Evolutionary conservation across 208 protist species (phyloP).

Genomic region (Acanthamoeba divionensis): DNA sequence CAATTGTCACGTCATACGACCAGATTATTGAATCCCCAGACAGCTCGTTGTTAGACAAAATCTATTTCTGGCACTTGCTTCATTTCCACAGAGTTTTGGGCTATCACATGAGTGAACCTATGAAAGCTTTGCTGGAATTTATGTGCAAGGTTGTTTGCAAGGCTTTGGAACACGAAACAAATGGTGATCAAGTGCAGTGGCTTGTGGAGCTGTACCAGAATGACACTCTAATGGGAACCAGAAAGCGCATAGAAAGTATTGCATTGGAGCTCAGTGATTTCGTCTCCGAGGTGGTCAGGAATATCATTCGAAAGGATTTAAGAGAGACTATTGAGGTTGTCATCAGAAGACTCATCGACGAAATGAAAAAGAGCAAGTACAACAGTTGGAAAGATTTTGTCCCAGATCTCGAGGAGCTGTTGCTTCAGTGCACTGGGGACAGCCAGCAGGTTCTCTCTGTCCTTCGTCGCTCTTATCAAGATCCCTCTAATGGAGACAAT

Average conservation of each 20-base stretch:
- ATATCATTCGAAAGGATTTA: background rate
- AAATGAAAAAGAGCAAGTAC: background rate
- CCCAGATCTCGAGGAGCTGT: background rate
- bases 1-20: background rate
- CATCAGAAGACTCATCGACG: background rate
- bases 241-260: background rate
- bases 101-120: background rate
- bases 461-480: no score
- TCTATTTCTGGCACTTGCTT: background rate
- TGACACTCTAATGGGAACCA: no score
- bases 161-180: no score
- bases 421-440: background rate
- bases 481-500: no score
- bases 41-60: background rate
- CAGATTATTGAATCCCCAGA: background rate
- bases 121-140: background rate
- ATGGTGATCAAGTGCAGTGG: no score
- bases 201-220: no score
- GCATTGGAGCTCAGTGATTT: background rate
- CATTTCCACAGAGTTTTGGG: background rate
- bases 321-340: background rate
- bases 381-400: background rate
- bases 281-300: background rate
- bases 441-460: background rate
- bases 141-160: background rate